phyloP scores from a whole-genome alignment of 2,329 filamentous ascomycete species.

The Chaetomium sp. region DNA sequence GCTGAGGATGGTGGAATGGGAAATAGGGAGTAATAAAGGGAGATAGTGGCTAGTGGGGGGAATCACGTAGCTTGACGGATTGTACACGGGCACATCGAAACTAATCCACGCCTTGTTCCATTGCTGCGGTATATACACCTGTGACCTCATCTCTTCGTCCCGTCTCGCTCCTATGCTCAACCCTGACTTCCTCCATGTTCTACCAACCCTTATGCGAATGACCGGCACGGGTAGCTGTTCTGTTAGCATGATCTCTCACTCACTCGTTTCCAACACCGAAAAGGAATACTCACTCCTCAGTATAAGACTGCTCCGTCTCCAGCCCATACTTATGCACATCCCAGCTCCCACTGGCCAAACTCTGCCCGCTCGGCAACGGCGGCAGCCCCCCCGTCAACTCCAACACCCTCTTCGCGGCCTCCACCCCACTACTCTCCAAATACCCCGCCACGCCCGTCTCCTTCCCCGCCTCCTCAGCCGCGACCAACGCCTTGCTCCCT shows the following conservation, averaged over 20 bases:
- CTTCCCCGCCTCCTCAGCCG: slow-evolving; percentile 67
- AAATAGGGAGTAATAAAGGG: too few relatives aligned
- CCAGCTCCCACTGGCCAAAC: slow-evolving; percentile 45
- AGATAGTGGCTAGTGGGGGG: too few relatives aligned
- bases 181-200: slow-evolving; percentile 19
- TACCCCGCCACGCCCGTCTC: slow-evolving; percentile 62
- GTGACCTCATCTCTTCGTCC: slow-evolving; percentile 5
- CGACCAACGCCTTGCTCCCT: slow-evolving; percentile 60
- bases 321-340: slow-evolving; percentile 64
- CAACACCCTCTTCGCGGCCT: slow-evolving; percentile 52
- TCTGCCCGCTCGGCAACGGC: slow-evolving; percentile 73
- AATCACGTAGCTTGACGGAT: neutral
- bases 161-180: slow-evolving; percentile 11
- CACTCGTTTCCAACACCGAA: neutral
- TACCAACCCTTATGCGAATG: slow-evolving; percentile 42
- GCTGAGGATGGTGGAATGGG: too few relatives aligned
- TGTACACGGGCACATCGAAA: neutral
- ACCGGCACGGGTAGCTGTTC: slow-evolving; percentile 57
- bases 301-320: slow-evolving; percentile 63
- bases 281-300: slow-evolving; percentile 51
- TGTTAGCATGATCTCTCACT: slow-evolving; percentile 27
- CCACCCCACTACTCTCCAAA: slow-evolving; percentile 53
- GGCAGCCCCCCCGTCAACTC: slow-evolving; percentile 64
- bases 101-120: neutral
- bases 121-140: neutral